A percentile compares a stretch with the other conserved stretches of the same genome.
phyloP scores from a whole-genome alignment of 2,329 filamentous ascomycete species.

The Phialocephala sp. region DNA sequence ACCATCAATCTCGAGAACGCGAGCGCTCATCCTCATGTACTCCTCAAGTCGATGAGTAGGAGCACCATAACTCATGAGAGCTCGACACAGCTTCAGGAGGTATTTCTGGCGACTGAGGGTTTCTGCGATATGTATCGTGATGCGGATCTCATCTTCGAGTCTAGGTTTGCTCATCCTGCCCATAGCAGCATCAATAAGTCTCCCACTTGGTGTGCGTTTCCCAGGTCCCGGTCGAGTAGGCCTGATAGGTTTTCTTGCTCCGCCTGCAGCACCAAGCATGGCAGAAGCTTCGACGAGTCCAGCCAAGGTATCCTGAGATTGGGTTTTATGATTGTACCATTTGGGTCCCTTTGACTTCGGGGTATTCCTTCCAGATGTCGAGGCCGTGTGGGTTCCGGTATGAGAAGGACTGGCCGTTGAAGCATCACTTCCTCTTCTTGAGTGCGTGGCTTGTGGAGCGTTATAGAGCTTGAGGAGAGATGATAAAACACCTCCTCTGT shows the following conservation, averaged over 20 bases:
- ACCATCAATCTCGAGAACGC: conserved; percentile 86
- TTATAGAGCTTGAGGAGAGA: conserved; percentile 75
- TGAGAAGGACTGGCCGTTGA: conserved; percentile 45
- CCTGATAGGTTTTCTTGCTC: conserved; percentile 46
- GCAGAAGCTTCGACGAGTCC: conserved; percentile 61
- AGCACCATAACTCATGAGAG: conserved; percentile 88
- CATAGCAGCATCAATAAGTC: conserved; percentile 34
- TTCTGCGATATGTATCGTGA: conserved; percentile 65
- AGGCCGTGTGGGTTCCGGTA: conserved; percentile 37
- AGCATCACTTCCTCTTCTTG: conserved; percentile 36
- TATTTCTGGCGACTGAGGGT: conserved; percentile 83
- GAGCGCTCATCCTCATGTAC: conserved; percentile 87
- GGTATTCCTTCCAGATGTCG: conserved; percentile 48
- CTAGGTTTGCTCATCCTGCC: conserved; percentile 36
- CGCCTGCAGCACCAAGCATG: conserved; percentile 56
- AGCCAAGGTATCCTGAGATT: conserved; percentile 54
- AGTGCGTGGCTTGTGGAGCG: conserved; percentile 47
- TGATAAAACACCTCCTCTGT: conserved; percentile 75
- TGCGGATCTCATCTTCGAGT: conserved; percentile 48
- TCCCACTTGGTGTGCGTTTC: conserved; percentile 36
- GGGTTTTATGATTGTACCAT: conserved; percentile 47
- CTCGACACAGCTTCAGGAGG: conserved; percentile 81
- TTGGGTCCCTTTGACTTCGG: conserved; percentile 39
- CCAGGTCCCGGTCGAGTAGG: conserved; percentile 37
- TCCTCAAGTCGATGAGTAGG: conserved; percentile 91